Base-by-base conservation (phyloP, 805 yeast genomes). In the Cyberlindnera mycetangii region DNA sequence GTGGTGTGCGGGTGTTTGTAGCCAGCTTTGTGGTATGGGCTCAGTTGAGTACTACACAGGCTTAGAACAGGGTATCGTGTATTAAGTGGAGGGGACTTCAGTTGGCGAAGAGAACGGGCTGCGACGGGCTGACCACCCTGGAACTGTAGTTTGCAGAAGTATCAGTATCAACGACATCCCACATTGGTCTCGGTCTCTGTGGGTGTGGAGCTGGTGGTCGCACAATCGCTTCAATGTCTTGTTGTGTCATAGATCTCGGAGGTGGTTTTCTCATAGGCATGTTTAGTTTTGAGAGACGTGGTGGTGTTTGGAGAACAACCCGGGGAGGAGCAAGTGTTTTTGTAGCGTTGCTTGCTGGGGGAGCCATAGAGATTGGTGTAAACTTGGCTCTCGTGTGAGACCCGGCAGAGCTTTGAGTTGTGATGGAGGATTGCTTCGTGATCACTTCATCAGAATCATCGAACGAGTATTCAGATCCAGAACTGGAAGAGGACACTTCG, bases 401-500 rank as follows among this genome's bases (percentile, higher is more conserved):
- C 18, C 11, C 18, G 35, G 22, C 8, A 19, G 21, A 25, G 22
- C 24, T 32, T 14, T 22, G 22, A 16, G 39, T 12, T 9, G 6
- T 12, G 32, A 37, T 25, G 5, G 42, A 39, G 31, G 37, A 32
- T 31, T 32, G 37, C 22, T 19, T 28, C 16, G 36, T 33, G 18
- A 25, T 24, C 3, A 28, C n/a, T 2, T 37, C 41, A 14, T 39
- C 47, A 5, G 28, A 30, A 10, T 39, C 46, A 10, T 46, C 43
- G 15, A 42, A 46, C 7, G 45, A 46, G 38, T 21, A 46, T n/a
- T 34, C 41, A 4, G 45, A 41, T n/a, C 32, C 34, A 6, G 32
- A 28, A 17, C 38, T 41, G 11, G 32, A 30, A 24, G 44, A 40
- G 15, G 44, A 40, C 5, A 35, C 18, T 2, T 36, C 39, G 5